These are phyloP conservation scores for Talaromyces sp. DNA, from an alignment of 2,329 filamentous ascomycete species.

Conservation along the genomic window DNA sequence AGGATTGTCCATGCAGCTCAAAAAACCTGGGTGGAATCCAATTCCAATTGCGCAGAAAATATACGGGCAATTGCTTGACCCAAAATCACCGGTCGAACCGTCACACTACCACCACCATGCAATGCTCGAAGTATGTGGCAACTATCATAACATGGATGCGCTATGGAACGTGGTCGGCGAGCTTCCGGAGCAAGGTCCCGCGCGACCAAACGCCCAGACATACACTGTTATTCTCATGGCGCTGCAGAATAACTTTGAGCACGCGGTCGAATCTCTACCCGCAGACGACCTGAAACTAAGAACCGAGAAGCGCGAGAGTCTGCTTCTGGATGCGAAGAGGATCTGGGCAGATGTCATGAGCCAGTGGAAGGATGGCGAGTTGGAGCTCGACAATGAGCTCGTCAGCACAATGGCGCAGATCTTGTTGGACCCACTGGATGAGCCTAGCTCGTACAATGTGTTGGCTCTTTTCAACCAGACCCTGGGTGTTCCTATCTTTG, in stretches of 20 bases:
- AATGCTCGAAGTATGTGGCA: slow-evolving; percentile 73
- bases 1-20: slow-evolving; percentile 61
- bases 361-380: slow-evolving; percentile 67
- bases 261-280: slow-evolving; percentile 24
- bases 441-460: slow-evolving; percentile 64
- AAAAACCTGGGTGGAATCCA: slow-evolving; percentile 48
- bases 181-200: slow-evolving; percentile 58
- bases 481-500: slow-evolving; percentile 60
- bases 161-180: slow-evolving; percentile 72
- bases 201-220: slow-evolving; percentile 64
- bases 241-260: slow-evolving; percentile 49
- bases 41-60: slow-evolving; percentile 66
- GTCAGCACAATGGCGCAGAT: slow-evolving; percentile 76
- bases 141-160: slow-evolving; percentile 69
- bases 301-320: slow-evolving; percentile 24
- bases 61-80: slow-evolving; percentile 67
- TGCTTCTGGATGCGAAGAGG: slow-evolving; percentile 61
- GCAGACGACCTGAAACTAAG: slow-evolving; percentile 23
- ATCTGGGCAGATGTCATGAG: slow-evolving; percentile 76
- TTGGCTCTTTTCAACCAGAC: slow-evolving; percentile 75
- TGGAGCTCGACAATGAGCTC: slow-evolving; percentile 71
- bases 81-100: slow-evolving; percentile 60
- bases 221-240: slow-evolving; percentile 81
- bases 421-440: slow-evolving; percentile 58
- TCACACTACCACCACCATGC: slow-evolving; percentile 84